Conservation (phyloP, 2,329 filamentous ascomycete genomes). For the Aspergillus quadricinctus region DNA sequence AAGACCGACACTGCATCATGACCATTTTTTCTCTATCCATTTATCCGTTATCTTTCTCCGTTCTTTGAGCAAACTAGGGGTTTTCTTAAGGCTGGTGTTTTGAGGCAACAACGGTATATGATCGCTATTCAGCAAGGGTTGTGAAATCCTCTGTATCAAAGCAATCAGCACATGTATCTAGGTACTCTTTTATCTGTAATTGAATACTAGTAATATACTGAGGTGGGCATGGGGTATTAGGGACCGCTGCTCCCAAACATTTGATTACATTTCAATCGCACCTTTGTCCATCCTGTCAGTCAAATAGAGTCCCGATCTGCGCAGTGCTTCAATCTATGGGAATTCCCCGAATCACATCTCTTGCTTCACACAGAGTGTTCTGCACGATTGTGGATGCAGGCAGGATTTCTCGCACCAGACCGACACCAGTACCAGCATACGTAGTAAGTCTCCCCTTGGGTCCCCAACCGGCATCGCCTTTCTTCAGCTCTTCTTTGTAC, state of each 20-base stretch:
- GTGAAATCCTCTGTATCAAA: slow-evolving; percentile 6
- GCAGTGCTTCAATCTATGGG: not conserved
- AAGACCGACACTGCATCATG: not conserved
- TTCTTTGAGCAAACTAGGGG: not conserved
- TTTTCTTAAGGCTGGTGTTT: not conserved
- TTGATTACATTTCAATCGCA: not conserved
- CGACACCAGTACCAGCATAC: slow-evolving; percentile 60
- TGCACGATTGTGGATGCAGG: slow-evolving; percentile 51
- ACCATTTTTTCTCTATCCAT: not conserved
- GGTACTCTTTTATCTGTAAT: slow-evolving; percentile 5
- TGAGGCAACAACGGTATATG: not conserved
- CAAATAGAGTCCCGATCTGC: not conserved
- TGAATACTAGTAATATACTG: slow-evolving; percentile 8
- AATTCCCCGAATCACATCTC: slow-evolving; percentile 12
- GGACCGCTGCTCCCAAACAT: not conserved
- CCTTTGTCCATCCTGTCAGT: not conserved
- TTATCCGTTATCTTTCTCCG: not conserved
- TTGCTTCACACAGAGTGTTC: slow-evolving; percentile 42
- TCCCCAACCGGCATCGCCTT: slow-evolving; percentile 52
- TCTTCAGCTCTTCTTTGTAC: slow-evolving; percentile 47
- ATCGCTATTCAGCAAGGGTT: not conserved
- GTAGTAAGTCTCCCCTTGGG: slow-evolving; percentile 53
- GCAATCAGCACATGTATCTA: slow-evolving; percentile 9
- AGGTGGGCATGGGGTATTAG: not conserved
- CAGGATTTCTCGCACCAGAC: slow-evolving; percentile 50